Conservation (phyloP, 2,329 filamentous ascomycete species). For the Colletotrichum truncatum region DNA sequence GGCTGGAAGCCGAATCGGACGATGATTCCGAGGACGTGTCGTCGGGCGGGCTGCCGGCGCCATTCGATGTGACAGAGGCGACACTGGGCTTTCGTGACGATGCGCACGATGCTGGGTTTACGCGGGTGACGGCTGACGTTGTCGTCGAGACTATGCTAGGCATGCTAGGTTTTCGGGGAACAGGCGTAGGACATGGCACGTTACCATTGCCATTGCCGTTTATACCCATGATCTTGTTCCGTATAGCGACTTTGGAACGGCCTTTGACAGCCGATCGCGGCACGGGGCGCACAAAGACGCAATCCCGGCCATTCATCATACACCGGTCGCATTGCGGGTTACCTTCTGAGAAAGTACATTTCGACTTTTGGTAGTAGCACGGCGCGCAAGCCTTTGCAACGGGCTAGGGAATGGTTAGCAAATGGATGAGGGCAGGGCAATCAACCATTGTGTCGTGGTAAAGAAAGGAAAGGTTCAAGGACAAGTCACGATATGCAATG, state of each 20-base stretch:
- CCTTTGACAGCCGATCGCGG: constrained; percentile 25
- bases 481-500: neutral
- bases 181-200: neutral
- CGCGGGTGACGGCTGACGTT: neutral
- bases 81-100: constrained; percentile 2
- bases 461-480: neutral
- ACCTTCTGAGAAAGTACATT: constrained; percentile 28
- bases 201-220: neutral
- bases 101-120: neutral
- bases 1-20: constrained; percentile 25
- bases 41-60: constrained; percentile 19
- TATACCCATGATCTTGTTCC: constrained; percentile 21
- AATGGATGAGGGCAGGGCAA: neutral
- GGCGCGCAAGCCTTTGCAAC: constrained; percentile 30
- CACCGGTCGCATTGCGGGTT: constrained; percentile 30
- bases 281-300: constrained; percentile 30
- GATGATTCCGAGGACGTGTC: constrained; percentile 22
- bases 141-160: neutral
- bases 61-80: neutral
- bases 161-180: neutral
- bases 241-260: constrained; percentile 13
- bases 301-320: constrained; percentile 29
- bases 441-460: neutral
- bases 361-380: constrained; percentile 31
- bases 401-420: constrained; percentile 8